Evolutionary conservation across 1,139 yeast genomes (phyloP).

Genomic region (Nakaseomyces uthaithaninus): DNA sequence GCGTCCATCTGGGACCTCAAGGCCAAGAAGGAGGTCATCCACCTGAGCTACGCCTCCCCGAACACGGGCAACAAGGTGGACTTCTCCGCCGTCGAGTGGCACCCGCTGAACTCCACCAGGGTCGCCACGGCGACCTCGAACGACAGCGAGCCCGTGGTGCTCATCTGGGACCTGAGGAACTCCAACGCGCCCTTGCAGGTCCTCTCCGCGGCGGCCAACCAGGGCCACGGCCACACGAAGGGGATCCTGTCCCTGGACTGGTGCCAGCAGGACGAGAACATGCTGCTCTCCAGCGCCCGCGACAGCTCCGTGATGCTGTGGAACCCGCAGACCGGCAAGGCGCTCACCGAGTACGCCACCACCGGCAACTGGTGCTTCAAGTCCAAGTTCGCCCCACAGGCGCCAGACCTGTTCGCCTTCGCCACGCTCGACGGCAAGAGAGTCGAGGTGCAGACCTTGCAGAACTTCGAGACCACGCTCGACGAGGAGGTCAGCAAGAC

Average conservation of each 20-base stretch:
- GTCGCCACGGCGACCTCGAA: constrained; percentile 81
- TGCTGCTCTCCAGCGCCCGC: constrained; percentile 81
- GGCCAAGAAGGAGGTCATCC: constrained; percentile 80
- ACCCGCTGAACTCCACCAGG: constrained; percentile 74
- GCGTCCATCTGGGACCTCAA: constrained; percentile 93
- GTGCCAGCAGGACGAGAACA: constrained; percentile 75
- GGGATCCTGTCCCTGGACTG: constrained; percentile 90
- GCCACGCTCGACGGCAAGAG: constrained; percentile 86
- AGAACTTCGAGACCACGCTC: constrained; percentile 41
- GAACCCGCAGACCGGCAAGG: constrained; percentile 69
- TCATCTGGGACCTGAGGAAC: constrained; percentile 92
- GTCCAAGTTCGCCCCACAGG: constrained; percentile 74
- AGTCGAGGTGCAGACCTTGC: constrained; percentile 71
- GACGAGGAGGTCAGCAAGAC: constrained; percentile 34
- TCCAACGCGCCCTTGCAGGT: constrained; percentile 79
- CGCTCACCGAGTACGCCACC: constrained; percentile 81
- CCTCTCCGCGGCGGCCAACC: constrained; percentile 28
- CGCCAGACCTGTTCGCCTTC: constrained; percentile 88
- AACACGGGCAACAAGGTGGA: constrained; percentile 42
- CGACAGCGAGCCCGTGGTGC: constrained; percentile 71
- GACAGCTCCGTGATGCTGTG: constrained; percentile 83
- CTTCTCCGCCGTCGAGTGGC: constrained; percentile 76
- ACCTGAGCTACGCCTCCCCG: constrained; percentile 56
- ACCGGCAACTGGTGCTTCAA: constrained; percentile 92
- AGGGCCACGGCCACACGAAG: constrained; percentile 59